These are phyloP conservation scores for Geotrichum candidum DNA, from an alignment of 1,139 yeast species.

Conservation along the genomic window DNA sequence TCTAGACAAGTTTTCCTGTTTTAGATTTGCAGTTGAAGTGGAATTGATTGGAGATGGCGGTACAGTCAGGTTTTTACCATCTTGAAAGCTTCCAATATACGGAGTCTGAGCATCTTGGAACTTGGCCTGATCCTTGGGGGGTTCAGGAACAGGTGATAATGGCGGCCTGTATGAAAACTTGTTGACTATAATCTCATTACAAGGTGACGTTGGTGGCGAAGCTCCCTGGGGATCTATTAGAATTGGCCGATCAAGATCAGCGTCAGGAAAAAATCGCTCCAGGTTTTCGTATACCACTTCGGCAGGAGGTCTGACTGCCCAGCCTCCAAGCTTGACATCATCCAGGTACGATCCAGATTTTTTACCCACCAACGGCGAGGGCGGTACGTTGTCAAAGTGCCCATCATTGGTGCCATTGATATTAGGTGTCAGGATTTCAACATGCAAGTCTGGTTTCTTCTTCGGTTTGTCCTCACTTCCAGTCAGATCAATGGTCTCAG, in stretches of 20 bases:
- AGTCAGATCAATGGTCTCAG: not conserved
- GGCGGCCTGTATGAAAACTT: slow-evolving; percentile 17
- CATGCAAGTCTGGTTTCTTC: slow-evolving; percentile 22
- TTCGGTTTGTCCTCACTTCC: slow-evolving; percentile 3
- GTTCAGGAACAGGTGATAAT: slow-evolving; percentile 28
- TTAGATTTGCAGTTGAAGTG: not conserved
- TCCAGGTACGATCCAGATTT: slow-evolving; percentile 1
- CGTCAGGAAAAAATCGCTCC: slow-evolving; percentile 86
- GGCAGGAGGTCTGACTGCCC: slow-evolving; percentile 85
- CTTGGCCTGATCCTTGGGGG: slow-evolving; percentile 8
- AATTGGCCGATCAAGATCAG: slow-evolving; percentile 89
- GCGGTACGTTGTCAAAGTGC: not conserved
- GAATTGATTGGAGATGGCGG: not conserved
- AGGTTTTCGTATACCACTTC: slow-evolving; percentile 88
- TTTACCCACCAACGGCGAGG: not conserved
- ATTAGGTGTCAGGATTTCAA: slow-evolving; percentile 20
- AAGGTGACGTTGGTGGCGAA: slow-evolving; percentile 56
- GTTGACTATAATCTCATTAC: slow-evolving; percentile 13
- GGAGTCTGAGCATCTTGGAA: not conserved
- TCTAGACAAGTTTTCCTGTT: not conserved
- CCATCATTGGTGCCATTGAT: slow-evolving; percentile 10
- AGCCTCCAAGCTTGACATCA: slow-evolving; percentile 19
- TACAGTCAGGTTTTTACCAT: not conserved
- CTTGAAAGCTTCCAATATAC: slow-evolving; percentile 1
- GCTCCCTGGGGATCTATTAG: slow-evolving; percentile 53